These are phyloP conservation scores for Nakaseomyces bracarensis DNA, from an alignment of 1,139 yeast species.

Conservation along the genomic window DNA sequence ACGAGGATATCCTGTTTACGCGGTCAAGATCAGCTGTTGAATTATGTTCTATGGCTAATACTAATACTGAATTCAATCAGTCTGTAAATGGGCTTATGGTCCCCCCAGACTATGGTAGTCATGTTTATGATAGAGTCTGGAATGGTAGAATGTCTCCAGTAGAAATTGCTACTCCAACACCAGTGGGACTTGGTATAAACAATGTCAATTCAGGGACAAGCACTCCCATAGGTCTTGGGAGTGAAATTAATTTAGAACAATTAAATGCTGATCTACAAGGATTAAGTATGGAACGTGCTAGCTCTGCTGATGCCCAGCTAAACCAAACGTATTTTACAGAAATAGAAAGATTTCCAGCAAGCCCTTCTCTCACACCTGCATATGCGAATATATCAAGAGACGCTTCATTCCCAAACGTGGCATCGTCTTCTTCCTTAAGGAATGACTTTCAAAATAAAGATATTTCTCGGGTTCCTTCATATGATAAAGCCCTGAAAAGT, in stretches of 20 bases:
- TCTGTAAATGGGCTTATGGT: conserved; percentile 41
- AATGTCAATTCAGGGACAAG: neutral
- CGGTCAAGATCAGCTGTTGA: conserved; percentile 27
- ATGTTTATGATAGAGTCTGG: conserved; percentile 81
- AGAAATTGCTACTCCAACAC: neutral
- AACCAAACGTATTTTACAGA: neutral
- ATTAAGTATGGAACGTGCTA: conserved; percentile 4
- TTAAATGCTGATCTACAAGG: neutral
- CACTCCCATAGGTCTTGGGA: neutral
- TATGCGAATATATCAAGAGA: conserved; percentile 51
- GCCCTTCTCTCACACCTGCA: conserved; percentile 39
- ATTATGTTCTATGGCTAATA: conserved; percentile 11
- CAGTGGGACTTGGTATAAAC: neutral
- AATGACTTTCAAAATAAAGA: conserved; percentile 38
- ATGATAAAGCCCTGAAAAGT: conserved; percentile 60
- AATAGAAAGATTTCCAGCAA: neutral
- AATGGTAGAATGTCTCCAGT: conserved; percentile 37
- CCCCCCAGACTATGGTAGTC: conserved; percentile 84
- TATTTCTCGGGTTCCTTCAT: conserved; percentile 72
- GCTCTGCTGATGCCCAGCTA: neutral
- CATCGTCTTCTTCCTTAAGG: conserved; percentile 18
- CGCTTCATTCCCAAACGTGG: conserved; percentile 34
- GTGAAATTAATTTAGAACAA: neutral
- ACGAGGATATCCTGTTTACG: conserved; percentile 32
- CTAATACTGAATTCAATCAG: conserved; percentile 16